phyloP scores from a whole-genome alignment of 164 flowering plant genomes.

The Brasenia schreberi region DNA sequence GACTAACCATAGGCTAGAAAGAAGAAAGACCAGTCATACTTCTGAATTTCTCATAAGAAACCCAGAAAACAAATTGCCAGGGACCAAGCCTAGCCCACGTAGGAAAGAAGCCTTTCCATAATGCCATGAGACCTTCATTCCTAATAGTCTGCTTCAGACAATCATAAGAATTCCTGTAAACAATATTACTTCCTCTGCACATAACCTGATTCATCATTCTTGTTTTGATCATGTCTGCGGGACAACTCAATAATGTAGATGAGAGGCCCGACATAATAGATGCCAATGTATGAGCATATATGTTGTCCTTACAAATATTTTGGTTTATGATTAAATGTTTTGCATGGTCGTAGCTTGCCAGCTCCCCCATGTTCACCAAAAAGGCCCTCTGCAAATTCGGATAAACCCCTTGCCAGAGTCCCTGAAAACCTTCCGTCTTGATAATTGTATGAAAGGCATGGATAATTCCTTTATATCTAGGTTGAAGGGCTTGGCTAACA shows the following conservation, averaged over 20 bases:
- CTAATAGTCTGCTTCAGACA: conserved; percentile 66
- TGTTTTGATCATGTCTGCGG: conserved; percentile 89
- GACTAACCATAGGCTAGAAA: conserved; percentile 23
- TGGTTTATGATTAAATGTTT: conserved; percentile 45
- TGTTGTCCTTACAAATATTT: conserved; percentile 45
- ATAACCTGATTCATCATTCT: conserved; percentile 81
- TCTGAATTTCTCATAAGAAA: conserved; percentile 62
- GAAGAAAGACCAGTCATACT: conserved; percentile 54
- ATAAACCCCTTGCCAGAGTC: conserved; percentile 90
- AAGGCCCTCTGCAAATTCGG: conserved; percentile 83
- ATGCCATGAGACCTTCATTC: conserved; percentile 56
- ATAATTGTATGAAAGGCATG: conserved; percentile 58
- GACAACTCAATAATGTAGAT: conserved; percentile 84
- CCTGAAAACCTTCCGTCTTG: conserved; percentile 42
- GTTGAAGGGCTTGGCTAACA: conserved; percentile 46
- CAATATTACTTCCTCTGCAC: conserved; percentile 16
- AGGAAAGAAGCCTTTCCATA: conserved; percentile 93
- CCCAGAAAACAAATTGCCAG: conserved; percentile 93
- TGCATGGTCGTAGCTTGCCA: conserved; percentile 91
- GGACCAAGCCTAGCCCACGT: conserved; percentile 98
- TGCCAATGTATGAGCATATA: conserved; percentile 71
- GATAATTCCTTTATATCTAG: conserved; percentile 52
- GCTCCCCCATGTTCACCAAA: conserved; percentile 89
- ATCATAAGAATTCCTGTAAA: conserved; percentile 56
- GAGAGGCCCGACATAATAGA: conserved; percentile 81